These are phyloP conservation scores for Termitomyces sp. DNA, from an alignment of 768 basidiomycete genomes.

Conservation along the genomic window DNA sequence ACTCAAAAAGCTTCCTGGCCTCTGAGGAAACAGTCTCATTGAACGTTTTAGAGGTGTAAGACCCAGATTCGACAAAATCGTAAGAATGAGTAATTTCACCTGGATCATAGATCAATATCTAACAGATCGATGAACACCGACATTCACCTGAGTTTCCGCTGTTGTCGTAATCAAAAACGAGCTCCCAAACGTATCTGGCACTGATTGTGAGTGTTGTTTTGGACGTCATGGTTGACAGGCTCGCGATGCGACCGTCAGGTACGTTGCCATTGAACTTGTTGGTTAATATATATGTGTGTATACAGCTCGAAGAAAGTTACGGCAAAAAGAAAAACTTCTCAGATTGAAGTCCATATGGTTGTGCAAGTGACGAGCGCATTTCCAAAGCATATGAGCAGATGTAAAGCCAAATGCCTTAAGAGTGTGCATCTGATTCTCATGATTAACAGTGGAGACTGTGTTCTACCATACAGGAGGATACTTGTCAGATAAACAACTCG, in stretches of 20 bases:
- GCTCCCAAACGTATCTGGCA: background rate
- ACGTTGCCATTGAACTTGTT: background rate
- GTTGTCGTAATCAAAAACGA: constrained; percentile 3
- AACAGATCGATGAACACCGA: background rate
- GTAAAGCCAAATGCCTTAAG: background rate
- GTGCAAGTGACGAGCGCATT: background rate
- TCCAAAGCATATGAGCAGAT: background rate
- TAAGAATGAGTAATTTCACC: background rate
- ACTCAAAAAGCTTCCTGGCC: background rate
- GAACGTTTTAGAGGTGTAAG: background rate
- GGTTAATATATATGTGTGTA: background rate
- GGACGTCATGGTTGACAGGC: background rate
- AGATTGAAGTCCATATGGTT: background rate
- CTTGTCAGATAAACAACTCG: background rate
- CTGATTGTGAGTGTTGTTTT: background rate
- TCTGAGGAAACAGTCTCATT: background rate
- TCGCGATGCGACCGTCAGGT: background rate
- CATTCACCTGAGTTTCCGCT: background rate
- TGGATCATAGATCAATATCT: background rate
- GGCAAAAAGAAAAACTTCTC: background rate
- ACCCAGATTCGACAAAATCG: background rate
- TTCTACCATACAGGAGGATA: background rate
- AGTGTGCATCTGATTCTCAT: background rate
- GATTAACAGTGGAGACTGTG: background rate
- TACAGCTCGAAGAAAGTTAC: background rate